Evolutionary conservation across 2,329 filamentous ascomycete species (phyloP).

Genomic region (Colletotrichum scovillei): DNA sequence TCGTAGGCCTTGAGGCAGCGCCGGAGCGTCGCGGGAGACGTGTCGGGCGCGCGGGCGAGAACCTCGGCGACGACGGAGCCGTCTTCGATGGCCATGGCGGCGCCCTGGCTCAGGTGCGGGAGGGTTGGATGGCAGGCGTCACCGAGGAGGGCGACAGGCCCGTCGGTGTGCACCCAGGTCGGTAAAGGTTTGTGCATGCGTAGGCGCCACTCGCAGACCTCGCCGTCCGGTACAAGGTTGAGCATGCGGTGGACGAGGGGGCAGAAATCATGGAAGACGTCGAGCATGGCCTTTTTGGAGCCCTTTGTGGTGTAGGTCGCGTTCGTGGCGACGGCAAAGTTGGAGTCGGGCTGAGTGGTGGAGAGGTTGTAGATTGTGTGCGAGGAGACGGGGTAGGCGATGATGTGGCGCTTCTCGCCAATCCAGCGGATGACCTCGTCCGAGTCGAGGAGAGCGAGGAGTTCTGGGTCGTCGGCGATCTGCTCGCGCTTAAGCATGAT

Average conservation of each 20-base stretch:
- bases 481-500: conserved; percentile 79
- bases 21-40: conserved; percentile 52
- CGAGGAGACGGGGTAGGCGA: conserved; percentile 79
- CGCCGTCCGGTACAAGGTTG: conserved; percentile 68
- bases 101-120: conserved; percentile 75
- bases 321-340: conserved; percentile 68
- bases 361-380: conserved; percentile 75
- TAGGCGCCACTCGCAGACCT: conserved; percentile 74
- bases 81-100: conserved; percentile 76
- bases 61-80: conserved; percentile 69
- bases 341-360: conserved; percentile 69
- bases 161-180: conserved; percentile 63
- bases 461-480: conserved; percentile 74
- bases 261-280: conserved; percentile 72
- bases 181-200: conserved; percentile 67
- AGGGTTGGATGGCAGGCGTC: conserved; percentile 77
- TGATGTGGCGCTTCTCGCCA: conserved; percentile 79
- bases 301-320: conserved; percentile 73
- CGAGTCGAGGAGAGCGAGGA: conserved; percentile 74
- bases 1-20: conserved; percentile 67
- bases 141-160: conserved; percentile 67
- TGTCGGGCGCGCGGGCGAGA: conserved; percentile 53
- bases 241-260: conserved; percentile 69
- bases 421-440: conserved; percentile 81
- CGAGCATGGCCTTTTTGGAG: conserved; percentile 69